Conservation (phyloP, 257 asterid species). For the Solanum chmielewskii region DNA sequence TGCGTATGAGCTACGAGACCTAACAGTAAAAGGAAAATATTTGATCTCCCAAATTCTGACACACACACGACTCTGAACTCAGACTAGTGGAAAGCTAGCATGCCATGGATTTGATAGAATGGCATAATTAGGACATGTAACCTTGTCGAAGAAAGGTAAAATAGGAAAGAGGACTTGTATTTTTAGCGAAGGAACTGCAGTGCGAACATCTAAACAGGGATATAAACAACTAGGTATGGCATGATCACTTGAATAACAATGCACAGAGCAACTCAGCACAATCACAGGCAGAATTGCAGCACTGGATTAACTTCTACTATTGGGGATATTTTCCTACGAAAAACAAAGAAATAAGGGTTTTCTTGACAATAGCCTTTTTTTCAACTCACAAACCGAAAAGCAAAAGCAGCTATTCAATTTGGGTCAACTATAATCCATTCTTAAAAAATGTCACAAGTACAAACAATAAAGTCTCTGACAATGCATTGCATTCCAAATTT, state of each 20-base stretch:
- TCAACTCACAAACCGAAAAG: not conserved
- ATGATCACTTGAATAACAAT: not conserved
- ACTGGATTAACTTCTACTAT: not conserved
- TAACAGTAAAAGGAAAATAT: not conserved
- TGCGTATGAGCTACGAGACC: not conserved
- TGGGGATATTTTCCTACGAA: not conserved
- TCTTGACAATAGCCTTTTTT: not conserved
- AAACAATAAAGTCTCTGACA: not conserved
- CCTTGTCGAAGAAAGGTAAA: not conserved
- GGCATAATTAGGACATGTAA: not conserved
- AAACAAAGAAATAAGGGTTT: not conserved
- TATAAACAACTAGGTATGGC: not conserved
- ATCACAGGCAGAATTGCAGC: not conserved
- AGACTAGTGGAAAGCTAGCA: not conserved
- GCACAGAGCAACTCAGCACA: not conserved
- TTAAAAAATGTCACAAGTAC: not conserved
- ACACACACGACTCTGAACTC: not conserved
- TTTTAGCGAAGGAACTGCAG: not conserved
- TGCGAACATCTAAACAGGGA: not conserved
- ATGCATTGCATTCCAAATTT: not conserved
- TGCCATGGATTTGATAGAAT: not conserved
- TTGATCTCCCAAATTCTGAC: not conserved
- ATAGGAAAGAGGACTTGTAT: not conserved
- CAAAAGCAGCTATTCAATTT: not conserved
- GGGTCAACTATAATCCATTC: not conserved